Conservation (phyloP, 2,329 filamentous ascomycete genomes). For the Neonectria coccinea region DNA sequence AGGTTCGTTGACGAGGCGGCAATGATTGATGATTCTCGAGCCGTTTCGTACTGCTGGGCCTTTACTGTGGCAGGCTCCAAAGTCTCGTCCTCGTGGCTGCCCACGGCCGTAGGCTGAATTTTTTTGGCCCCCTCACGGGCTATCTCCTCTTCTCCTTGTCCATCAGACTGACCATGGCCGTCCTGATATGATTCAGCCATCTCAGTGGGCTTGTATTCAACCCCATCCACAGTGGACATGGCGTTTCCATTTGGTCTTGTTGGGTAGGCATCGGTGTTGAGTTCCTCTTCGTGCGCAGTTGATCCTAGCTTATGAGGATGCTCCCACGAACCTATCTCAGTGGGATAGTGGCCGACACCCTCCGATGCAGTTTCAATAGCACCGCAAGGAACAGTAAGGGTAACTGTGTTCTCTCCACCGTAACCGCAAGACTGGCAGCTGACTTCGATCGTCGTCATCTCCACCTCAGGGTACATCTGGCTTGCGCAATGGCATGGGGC, state of each 20-base stretch:
- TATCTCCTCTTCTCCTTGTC: not conserved
- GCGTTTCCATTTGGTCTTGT: not conserved
- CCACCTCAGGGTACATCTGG: slow-evolving; percentile 10
- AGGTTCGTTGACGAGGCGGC: not conserved
- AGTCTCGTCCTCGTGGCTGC: not conserved
- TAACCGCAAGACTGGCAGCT: slow-evolving; percentile 29
- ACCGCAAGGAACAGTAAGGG: slow-evolving; percentile 23
- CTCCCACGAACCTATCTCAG: not conserved
- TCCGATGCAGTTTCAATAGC: not conserved
- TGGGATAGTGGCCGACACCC: not conserved
- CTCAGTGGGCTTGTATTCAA: not conserved
- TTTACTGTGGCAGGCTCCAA: not conserved
- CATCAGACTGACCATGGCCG: not conserved
- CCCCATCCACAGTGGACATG: too few relatives aligned
- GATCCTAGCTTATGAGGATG: not conserved
- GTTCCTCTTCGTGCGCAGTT: not conserved
- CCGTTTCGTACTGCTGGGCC: not conserved
- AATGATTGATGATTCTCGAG: not conserved
- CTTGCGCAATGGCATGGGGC: slow-evolving; percentile 24
- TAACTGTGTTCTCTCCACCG: slow-evolving; percentile 19
- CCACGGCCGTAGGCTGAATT: not conserved
- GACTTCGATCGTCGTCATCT: slow-evolving; percentile 27
- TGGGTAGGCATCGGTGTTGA: not conserved
- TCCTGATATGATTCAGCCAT: not conserved
- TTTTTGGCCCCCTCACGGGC: not conserved